These are phyloP conservation scores for Jamesozyma hellenica DNA, from an alignment of 805 yeast species.

Conservation along the genomic window DNA sequence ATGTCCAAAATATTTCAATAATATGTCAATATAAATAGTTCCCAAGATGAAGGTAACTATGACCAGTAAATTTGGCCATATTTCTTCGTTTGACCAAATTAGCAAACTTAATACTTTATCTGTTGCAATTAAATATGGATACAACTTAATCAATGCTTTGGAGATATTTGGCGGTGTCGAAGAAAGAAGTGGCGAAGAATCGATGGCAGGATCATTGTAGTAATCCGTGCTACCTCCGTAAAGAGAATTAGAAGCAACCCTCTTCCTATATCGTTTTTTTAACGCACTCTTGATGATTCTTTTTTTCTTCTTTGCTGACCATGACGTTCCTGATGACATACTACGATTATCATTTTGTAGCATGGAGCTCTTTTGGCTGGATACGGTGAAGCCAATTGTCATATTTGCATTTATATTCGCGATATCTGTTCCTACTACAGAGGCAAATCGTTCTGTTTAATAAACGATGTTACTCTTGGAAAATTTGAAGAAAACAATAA, in stretches of 20 bases:
- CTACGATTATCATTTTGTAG: too few species aligned
- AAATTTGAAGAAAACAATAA: too few species aligned
- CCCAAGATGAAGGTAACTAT: constrained; percentile 37
- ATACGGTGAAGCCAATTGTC: too few species aligned
- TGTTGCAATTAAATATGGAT: constrained; percentile 70
- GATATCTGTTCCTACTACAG: too few species aligned
- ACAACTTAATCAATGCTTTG: constrained; percentile 67
- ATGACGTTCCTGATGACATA: neutral
- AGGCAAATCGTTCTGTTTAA: too few species aligned
- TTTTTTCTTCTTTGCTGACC: neutral
- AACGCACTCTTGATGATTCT: constrained; percentile 18
- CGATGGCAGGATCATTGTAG: constrained; percentile 10
- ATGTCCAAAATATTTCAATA: constrained; percentile 78
- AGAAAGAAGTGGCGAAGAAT: constrained; percentile 70
- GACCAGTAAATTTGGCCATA: constrained; percentile 47
- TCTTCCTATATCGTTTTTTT: constrained; percentile 11
- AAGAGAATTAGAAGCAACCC: neutral
- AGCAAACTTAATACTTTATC: constrained; percentile 61
- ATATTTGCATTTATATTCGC: too few species aligned
- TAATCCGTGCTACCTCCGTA: constrained; percentile 1
- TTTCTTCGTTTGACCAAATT: constrained; percentile 87
- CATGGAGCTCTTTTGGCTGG: too few species aligned
- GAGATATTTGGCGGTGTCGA: constrained; percentile 89
- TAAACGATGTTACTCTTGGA: too few species aligned
- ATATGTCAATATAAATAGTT: constrained; percentile 68